Evolutionary conservation across 768 basidiomycete genomes (phyloP).

Genomic region (Cystobasidium ongulense): DNA sequence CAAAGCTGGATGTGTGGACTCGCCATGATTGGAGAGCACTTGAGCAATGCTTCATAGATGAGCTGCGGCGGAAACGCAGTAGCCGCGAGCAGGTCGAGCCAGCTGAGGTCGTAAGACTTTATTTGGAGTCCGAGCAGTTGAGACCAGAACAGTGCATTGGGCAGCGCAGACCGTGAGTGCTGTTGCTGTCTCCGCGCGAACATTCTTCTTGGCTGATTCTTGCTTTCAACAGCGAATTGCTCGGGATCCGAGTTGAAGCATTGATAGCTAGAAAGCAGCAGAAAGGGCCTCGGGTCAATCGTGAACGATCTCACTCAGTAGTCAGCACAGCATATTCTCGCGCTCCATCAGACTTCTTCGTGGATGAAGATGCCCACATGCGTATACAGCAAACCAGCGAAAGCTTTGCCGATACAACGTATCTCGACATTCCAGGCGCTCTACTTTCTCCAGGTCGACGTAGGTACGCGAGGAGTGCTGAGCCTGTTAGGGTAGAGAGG

Average conservation of each 20-base stretch:
- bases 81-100: background rate
- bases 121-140: constrained; percentile 17
- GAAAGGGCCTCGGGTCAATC: background rate
- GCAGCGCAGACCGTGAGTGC: constrained; percentile 16
- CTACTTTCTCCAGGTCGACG: background rate
- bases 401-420: background rate
- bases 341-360: constrained; percentile 22
- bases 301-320: constrained; percentile 5
- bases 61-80: background rate
- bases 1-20: background rate
- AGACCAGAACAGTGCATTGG: background rate
- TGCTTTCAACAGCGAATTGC: background rate
- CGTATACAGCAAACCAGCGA: background rate
- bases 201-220: background rate
- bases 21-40: constrained; percentile 21
- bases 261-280: constrained; percentile 14
- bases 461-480: constrained; percentile 14
- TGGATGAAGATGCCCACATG: constrained; percentile 3
- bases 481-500: background rate
- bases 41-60: constrained; percentile 30
- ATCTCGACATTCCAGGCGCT: background rate
- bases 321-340: constrained; percentile 13
- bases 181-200: background rate
- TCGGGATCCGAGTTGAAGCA: constrained; percentile 8
- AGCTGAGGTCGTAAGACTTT: constrained; percentile 13